Percentiles rank a stretch among this genome's conserved stretches.
phyloP scores from a whole-genome alignment of 2,329 filamentous ascomycete genomes.

The Sclerotinia nivalis region DNA sequence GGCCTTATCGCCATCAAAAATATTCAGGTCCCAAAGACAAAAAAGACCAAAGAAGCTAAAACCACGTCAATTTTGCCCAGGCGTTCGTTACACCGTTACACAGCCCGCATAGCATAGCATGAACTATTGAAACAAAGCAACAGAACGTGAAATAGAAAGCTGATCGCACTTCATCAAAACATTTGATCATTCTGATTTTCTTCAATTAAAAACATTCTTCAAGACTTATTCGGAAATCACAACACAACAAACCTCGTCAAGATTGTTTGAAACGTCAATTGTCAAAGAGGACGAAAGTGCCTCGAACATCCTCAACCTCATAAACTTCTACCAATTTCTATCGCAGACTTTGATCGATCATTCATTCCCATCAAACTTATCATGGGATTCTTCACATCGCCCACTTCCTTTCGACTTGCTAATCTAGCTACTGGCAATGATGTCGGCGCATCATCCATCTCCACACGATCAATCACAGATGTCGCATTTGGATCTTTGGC shows the following conservation, averaged over 20 bases:
- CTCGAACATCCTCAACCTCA: constrained; percentile 11
- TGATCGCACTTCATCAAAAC: not conserved
- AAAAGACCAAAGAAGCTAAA: not conserved
- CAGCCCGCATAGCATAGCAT: not conserved
- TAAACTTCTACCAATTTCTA: not conserved
- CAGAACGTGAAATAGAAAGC: not conserved
- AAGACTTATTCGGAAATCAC: not conserved
- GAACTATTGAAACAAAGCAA: not conserved
- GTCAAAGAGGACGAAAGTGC: constrained; percentile 18
- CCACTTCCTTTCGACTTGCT: constrained; percentile 49
- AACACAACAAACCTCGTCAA: not conserved
- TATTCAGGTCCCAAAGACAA: not conserved
- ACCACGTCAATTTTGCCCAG: constrained; percentile 7
- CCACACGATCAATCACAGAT: constrained; percentile 30
- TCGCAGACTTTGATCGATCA: not conserved
- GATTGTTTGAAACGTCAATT: not conserved
- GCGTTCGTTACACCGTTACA: constrained; percentile 1
- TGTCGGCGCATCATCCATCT: constrained; percentile 32
- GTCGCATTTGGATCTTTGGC: constrained; percentile 33
- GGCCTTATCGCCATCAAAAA: not conserved
- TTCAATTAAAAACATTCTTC: not conserved
- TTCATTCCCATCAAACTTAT: not conserved
- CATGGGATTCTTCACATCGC: constrained; percentile 49
- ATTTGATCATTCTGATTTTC: not conserved
- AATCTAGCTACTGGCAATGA: constrained; percentile 41